Percentiles rank a stretch among this genome's conserved stretches.
Conservation (phyloP, 106 monocot species). For the Gastrodia elata region DNA sequence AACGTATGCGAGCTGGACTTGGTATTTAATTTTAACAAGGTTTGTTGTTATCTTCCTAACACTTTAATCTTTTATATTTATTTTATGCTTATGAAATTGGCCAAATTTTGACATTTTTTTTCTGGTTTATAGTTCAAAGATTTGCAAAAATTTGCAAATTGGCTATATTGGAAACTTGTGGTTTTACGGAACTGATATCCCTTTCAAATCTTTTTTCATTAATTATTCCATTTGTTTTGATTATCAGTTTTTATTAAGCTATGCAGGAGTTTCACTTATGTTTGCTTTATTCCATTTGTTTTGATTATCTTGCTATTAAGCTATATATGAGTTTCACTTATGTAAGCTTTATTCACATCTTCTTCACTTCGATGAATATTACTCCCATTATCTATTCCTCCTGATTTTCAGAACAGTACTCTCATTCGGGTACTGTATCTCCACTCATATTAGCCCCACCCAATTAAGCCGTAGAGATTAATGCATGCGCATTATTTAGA, state of each 20-base stretch:
- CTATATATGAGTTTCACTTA: background rate
- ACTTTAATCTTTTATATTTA: background rate
- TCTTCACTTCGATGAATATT: background rate
- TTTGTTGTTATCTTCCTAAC: constrained; percentile 17
- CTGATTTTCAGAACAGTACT: background rate
- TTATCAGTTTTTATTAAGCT: no score
- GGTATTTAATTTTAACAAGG: constrained; percentile 99
- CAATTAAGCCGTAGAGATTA: background rate
- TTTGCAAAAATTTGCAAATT: background rate
- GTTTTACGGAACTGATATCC: background rate
- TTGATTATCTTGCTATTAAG: no score
- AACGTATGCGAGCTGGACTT: constrained; percentile 96
- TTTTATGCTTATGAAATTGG: background rate
- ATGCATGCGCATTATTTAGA: background rate
- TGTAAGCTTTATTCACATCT: background rate
- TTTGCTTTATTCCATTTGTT: no score
- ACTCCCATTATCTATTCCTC: background rate
- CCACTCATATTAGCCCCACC: no score
- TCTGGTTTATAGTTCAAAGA: background rate
- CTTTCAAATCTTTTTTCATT: background rate
- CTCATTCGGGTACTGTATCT: no score
- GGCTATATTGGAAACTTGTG: background rate
- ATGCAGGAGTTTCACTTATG: no score
- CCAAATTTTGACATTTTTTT: background rate
- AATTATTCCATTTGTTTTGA: background rate